Evolutionary conservation across 495 filamentous ascomycete genomes (phyloP).

Genomic region (Margaritispora aquatica): DNA sequence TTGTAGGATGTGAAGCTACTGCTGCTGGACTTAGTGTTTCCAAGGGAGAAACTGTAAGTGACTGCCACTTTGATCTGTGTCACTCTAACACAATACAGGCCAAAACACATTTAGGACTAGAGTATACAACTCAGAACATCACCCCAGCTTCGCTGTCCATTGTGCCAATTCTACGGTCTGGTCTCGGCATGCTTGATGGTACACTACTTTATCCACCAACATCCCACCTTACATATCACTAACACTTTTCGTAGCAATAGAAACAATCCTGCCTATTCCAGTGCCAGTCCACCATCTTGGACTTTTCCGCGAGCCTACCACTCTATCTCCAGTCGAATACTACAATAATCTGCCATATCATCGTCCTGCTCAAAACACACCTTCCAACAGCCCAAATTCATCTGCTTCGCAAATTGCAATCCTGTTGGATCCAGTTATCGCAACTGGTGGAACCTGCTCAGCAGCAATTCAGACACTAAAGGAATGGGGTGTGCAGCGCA

Average conservation of each 20-base stretch:
- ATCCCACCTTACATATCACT: constrained; percentile 1
- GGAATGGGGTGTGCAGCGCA: constrained; percentile 83
- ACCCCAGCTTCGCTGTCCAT: constrained; percentile 63
- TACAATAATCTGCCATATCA: constrained; percentile 95
- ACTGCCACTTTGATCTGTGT: constrained; percentile 4
- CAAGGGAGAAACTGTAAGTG: constrained; percentile 38
- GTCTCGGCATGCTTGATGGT: constrained; percentile 85
- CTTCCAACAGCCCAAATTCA: constrained; percentile 34
- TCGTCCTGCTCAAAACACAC: constrained; percentile 30
- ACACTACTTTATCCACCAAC: not conserved
- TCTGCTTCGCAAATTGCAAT: constrained; percentile 59
- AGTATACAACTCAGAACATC: constrained; percentile 55
- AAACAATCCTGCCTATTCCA: constrained; percentile 72
- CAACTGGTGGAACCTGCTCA: constrained; percentile 82
- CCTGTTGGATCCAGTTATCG: constrained; percentile 87
- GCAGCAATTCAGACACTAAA: constrained; percentile 84
- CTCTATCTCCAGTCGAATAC: constrained; percentile 89
- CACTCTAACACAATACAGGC: constrained; percentile 39
- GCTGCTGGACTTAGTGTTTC: constrained; percentile 49
- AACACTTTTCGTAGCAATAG: constrained; percentile 51
- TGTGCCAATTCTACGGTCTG: constrained; percentile 88
- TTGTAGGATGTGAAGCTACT: constrained; percentile 78
- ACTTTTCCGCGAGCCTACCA: constrained; percentile 80
- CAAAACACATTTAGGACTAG: constrained; percentile 64
- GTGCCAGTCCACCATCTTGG: constrained; percentile 90